Percentiles rank a stretch among this genome's conserved stretches.
These are phyloP conservation scores for Eimeria tenella DNA, from an alignment of 169 alveolate species.

Conservation along the genomic window DNA sequence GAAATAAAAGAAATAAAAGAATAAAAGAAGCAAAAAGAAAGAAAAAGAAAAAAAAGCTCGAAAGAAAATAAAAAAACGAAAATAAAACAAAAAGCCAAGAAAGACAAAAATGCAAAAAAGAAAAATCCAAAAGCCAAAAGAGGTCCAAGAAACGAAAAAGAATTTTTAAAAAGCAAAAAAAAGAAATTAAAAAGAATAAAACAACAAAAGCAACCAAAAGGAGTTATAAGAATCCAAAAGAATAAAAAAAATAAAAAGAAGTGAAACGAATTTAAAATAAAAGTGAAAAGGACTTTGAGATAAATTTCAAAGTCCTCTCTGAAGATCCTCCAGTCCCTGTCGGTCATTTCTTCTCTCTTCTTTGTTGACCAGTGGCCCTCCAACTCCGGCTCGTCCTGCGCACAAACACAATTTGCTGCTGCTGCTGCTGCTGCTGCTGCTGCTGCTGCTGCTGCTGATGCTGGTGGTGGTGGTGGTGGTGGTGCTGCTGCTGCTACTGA, in stretches of 20 bases:
- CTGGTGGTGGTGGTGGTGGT: neutral
- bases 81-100: neutral
- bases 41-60: neutral
- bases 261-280: neutral
- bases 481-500: neutral
- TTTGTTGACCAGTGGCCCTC: constrained; percentile 93
- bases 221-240: neutral
- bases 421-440: constrained; percentile 14
- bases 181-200: neutral
- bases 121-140: neutral
- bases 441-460: constrained; percentile 33
- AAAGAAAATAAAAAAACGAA: neutral
- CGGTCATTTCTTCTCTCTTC: constrained; percentile 92
- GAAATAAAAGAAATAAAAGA: neutral
- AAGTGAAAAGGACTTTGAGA: constrained; percentile 79
- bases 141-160: too few species aligned
- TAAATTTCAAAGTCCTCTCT: constrained; percentile 96
- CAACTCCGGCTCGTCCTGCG: constrained; percentile 50
- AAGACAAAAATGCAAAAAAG: neutral
- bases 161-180: too few species aligned
- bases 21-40: neutral
- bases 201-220: neutral
- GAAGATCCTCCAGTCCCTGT: constrained; percentile 97
- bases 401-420: constrained; percentile 8
- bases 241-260: neutral